Evolutionary conservation across 2,329 filamentous ascomycete genomes (phyloP), one percentile per base, ranked within the genome.

Genomic region (Volutella citrinella): DNA sequence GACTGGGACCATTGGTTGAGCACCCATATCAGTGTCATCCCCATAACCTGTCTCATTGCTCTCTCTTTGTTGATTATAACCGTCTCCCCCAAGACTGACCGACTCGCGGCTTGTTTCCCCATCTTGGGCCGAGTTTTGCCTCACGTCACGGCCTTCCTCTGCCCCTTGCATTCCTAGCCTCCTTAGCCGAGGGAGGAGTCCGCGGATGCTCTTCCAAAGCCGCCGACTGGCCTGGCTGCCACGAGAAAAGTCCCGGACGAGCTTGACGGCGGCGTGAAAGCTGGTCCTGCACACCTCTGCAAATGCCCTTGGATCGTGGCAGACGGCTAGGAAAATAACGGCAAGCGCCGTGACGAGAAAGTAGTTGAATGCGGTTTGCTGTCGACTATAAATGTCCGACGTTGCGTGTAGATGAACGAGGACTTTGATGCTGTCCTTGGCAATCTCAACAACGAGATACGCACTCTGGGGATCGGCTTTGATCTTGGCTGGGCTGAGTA

Each of bases 241-340:
- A 0, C 52, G 46, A 1, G 60, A 63, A 14, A 64, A 51, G 1
- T 50, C 52, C 10, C 52, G 46, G 2, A 65, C 50, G 0, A 64
- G 47, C 2, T 58, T 51, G 4, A 61, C 50, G 0, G 56, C 60
- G 0, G 58, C 52, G 4, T 50, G 36, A 17, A 64, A 64, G 5
- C 42, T 56, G 20, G 55, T 51, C 5, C 56, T 49, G 32, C 59
- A 63, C 0, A 49, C 48, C 8, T 59, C 60, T 4, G 64, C 60
- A 30, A 70, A 72, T 4, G 54, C 53, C 3, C 55, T 51, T 0
- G 69, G 67, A 1, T 63, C 66, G 41, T 72, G 65, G 4, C 67
- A 59, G 0, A 71, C 66, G 1, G 68, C 69, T 2, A 52, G 7
- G 10, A 52, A 51, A 0, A 52, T 55, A 46, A 40, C 59, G 18